Evolutionary conservation across 352 stramenopile genomes (phyloP).

Genomic region (Globisporangium cystogenes): DNA sequence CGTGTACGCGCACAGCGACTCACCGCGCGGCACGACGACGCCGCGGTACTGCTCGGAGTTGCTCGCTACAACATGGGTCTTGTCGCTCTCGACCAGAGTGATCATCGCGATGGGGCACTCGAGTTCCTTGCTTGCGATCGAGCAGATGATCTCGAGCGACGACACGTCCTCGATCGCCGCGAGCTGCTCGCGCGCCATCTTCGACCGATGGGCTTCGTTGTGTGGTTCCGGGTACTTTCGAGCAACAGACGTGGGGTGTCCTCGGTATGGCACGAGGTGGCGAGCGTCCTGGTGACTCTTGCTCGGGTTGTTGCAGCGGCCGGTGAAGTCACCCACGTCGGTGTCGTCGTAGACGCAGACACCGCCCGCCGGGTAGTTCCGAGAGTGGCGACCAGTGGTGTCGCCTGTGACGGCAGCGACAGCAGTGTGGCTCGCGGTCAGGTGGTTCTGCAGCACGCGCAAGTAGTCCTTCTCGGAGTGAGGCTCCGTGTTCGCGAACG

Average conservation of each 20-base stretch:
- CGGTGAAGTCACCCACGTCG: conserved; percentile 6
- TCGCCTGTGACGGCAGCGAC: too few species aligned
- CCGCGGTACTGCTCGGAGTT: conserved; percentile 8
- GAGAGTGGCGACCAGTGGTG: neutral
- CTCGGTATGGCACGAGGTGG: neutral
- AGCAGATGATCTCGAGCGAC: conserved; percentile 20
- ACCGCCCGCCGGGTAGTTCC: neutral
- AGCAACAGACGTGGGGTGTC: neutral
- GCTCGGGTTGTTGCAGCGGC: neutral
- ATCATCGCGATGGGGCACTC: conserved; percentile 13
- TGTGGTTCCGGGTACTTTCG: neutral
- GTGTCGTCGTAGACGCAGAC: conserved; percentile 1
- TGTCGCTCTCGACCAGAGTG: conserved; percentile 11
- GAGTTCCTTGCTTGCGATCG: conserved; percentile 13
- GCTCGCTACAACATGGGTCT: conserved; percentile 11
- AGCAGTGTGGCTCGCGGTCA: conserved; percentile 1
- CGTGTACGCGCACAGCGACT: conserved; percentile 16
- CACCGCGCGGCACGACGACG: conserved; percentile 1
- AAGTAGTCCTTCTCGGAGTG: conserved; percentile 12
- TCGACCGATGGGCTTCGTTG: conserved; percentile 12
- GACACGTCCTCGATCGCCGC: conserved; percentile 7
- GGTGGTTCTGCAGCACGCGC: conserved; percentile 9
- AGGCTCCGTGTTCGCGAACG: conserved; percentile 10
- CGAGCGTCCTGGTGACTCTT: neutral
- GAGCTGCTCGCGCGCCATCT: conserved; percentile 12